Evolutionary conservation across 1,139 yeast genomes (phyloP), one percentile per base, ranked within the genome.

Genomic region (Suhomyces choctaworum): DNA sequence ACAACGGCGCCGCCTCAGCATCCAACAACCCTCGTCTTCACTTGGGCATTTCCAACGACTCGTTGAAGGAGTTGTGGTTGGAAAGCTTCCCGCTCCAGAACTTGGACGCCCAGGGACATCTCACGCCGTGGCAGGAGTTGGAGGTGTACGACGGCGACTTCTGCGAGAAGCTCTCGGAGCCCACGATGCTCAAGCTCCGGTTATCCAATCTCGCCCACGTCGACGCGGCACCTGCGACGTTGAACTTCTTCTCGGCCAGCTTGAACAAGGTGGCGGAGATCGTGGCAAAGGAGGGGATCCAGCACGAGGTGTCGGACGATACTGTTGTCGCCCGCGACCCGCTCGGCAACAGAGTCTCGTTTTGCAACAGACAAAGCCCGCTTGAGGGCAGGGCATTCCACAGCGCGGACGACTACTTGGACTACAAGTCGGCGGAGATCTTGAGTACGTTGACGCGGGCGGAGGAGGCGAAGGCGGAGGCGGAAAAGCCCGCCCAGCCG

Each of bases 11-110:
- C 27, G 70, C 61, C 25, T 58, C 55, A 31, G 64, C 56, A 16
- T 50, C 53, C 23, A 50, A 45, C 44, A 59, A 57, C 41, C 60
- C 61, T 36, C 57, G 51, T 39, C 51, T 54, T 24, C 66, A 60
- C 31, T 48, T 62, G 31, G 90, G 90, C 4, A 66, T 83, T 27
- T 75, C 87, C 14, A 69, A 67, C 40, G 86, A 81, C 45, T 82
- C 89, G 1, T 51, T 80, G 34, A 72, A 70, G 45, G 94, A 84
- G 58, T 60, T 77, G 27, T 84, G 94, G 92, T 54, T 83, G 31
- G 85, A 82, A 51, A 65, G 80, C 16, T 82, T 80, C 57, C 86
- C 86, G 16, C 63, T 81, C 30, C 75, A 78, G 34, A 73, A 73
- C 46, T 39, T 63, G 16, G 77, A 73, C 47, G 55, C 51, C 14